Evolutionary conservation across 2,329 filamentous ascomycete genomes (phyloP).

Genomic region (Diaporthe longicolla): DNA sequence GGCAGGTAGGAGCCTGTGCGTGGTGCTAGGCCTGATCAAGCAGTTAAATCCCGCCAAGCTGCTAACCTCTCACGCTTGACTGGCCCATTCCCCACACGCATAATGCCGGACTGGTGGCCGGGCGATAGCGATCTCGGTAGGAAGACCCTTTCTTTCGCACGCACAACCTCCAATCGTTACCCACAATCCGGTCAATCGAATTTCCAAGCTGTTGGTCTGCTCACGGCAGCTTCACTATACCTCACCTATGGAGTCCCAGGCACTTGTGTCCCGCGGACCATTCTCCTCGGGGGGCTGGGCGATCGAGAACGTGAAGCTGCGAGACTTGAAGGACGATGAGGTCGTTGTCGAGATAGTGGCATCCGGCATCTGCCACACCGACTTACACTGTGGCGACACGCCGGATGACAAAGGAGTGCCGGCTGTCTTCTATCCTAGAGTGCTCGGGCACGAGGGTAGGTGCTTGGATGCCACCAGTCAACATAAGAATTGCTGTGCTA

Average conservation of each 20-base stretch:
- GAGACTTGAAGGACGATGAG: constrained; percentile 57
- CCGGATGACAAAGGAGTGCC: constrained; percentile 44
- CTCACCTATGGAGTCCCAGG: constrained; percentile 46
- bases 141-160: neutral
- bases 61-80: neutral
- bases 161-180: neutral
- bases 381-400: constrained; percentile 61
- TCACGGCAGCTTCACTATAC: neutral
- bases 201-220: neutral
- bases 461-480: no score
- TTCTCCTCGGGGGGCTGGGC: constrained; percentile 52
- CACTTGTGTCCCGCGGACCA: constrained; percentile 50
- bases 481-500: neutral
- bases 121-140: constrained; percentile 22
- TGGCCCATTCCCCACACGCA: constrained; percentile 20
- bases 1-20: neutral
- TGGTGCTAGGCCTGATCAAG: neutral
- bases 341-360: constrained; percentile 67
- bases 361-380: constrained; percentile 69
- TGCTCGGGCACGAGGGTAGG: constrained; percentile 68
- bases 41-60: neutral
- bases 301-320: constrained; percentile 50
- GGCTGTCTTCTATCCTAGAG: constrained; percentile 43
- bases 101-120: constrained; percentile 7
- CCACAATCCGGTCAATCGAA: neutral